Evolutionary conservation across 1,284 basidiomycete genomes (phyloP).

Genomic region (Cutaneotrichosporon dermatis): DNA sequence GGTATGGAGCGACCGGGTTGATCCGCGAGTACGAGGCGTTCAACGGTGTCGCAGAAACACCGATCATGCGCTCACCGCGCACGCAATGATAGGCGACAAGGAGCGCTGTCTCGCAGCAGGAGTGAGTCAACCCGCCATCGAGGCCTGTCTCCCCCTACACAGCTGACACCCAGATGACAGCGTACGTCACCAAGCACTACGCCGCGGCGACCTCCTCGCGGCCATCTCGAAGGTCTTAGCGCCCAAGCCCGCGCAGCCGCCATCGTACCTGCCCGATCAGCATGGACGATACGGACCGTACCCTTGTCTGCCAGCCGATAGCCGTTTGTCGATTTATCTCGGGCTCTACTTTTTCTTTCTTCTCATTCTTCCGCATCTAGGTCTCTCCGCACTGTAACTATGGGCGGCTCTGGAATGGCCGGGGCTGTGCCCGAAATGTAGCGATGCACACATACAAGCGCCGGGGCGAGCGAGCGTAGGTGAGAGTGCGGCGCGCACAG

Average conservation of each 20-base stretch:
- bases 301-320: conserved; percentile 19
- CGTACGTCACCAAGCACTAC: conserved; percentile 25
- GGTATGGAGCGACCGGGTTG: conserved; percentile 52
- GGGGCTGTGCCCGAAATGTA: not conserved
- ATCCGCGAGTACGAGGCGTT: conserved; percentile 69
- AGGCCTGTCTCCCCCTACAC: too few relatives aligned
- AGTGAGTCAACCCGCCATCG: conserved; percentile 14
- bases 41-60: conserved; percentile 67
- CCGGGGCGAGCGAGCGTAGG: too few relatives aligned
- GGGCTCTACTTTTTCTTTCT: too few relatives aligned
- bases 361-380: not conserved
- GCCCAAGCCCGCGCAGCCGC: conserved; percentile 16
- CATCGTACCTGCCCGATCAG: conserved; percentile 7
- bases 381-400: conserved; percentile 1
- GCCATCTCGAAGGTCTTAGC: conserved; percentile 45
- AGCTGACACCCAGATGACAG: conserved; percentile 15
- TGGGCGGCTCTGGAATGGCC: not conserved
- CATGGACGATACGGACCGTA: conserved; percentile 13
- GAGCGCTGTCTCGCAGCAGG: conserved; percentile 89
- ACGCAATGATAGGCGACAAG: conserved; percentile 86
- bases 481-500: too few relatives aligned
- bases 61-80: conserved; percentile 87
- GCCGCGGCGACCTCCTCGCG: conserved; percentile 45
- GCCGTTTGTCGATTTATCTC: too few relatives aligned
- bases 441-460: not conserved